Evolutionary conservation across 495 filamentous ascomycete species (phyloP).

Genomic region (Staphylotrichum tortipilum): DNA sequence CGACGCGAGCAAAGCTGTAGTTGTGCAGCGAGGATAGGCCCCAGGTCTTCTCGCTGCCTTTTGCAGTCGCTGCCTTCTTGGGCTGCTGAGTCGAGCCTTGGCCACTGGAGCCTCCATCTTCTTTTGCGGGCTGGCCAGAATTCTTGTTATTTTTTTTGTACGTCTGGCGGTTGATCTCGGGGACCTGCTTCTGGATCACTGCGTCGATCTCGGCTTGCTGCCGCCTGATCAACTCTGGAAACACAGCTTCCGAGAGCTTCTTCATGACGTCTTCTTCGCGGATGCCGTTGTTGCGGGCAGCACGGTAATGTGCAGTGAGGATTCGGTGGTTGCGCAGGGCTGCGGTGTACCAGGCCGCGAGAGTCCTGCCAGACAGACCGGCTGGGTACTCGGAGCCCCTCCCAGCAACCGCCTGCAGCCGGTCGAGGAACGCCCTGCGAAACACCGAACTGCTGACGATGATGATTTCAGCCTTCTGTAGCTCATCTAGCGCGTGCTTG

Average conservation of each 20-base stretch:
- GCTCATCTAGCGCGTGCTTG: slow-evolving; percentile 25
- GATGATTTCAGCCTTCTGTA: slow-evolving; percentile 49
- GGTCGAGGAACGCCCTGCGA: neutral
- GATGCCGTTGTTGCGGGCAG: neutral
- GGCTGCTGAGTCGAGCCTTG: no score
- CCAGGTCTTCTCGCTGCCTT: neutral
- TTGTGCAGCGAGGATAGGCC: slow-evolving; percentile 37
- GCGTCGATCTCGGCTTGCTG: neutral
- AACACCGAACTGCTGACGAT: slow-evolving; percentile 34
- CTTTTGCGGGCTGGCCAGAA: no score
- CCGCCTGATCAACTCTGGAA: neutral
- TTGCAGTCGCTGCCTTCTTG: neutral
- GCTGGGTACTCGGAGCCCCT: slow-evolving; percentile 4
- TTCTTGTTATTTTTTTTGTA: slow-evolving; percentile 5
- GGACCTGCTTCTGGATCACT: slow-evolving; percentile 2
- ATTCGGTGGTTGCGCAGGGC: slow-evolving; percentile 8
- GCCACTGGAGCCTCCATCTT: no score
- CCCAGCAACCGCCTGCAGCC: slow-evolving; percentile 2
- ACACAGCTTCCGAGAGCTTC: neutral
- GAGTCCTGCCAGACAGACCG: slow-evolving; percentile 16
- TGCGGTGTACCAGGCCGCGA: slow-evolving; percentile 12
- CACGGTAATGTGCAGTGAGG: slow-evolving; percentile 6
- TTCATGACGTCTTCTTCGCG: neutral
- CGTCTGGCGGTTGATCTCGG: slow-evolving; percentile 1
- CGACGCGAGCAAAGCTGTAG: slow-evolving; percentile 53